phyloP scores from a whole-genome alignment of 148 eudicot species.

The Agrostemma githago region DNA sequence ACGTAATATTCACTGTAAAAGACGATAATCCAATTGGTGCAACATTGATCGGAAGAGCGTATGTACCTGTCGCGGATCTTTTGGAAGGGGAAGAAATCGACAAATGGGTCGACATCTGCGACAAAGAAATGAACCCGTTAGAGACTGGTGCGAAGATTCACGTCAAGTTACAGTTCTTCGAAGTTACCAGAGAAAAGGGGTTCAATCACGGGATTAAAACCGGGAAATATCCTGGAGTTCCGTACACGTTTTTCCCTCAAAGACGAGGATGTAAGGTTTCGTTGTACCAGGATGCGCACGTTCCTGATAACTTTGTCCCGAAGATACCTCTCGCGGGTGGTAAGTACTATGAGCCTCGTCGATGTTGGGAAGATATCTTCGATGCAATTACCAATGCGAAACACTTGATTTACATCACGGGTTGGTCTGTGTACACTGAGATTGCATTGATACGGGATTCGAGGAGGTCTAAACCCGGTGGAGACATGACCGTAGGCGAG shows the following conservation, averaged over 20 bases:
- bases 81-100: slow-evolving; percentile 58
- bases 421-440: slow-evolving; percentile 82
- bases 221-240: slow-evolving; percentile 68
- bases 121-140: slow-evolving; percentile 54
- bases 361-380: slow-evolving; percentile 84
- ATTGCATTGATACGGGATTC: slow-evolving; percentile 57
- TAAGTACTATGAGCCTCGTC: slow-evolving; percentile 55
- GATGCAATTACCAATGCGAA: slow-evolving; percentile 65
- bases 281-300: slow-evolving; percentile 73
- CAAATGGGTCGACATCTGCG: slow-evolving; percentile 62
- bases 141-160: slow-evolving; percentile 50
- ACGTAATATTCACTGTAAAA: slow-evolving; percentile 64
- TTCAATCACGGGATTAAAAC: slow-evolving; percentile 59
- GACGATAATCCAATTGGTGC: slow-evolving; percentile 78
- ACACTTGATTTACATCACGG: slow-evolving; percentile 74
- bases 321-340: slow-evolving; percentile 67
- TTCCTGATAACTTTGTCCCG: slow-evolving; percentile 62
- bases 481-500: slow-evolving; percentile 63
- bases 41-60: slow-evolving; percentile 68
- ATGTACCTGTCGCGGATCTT: slow-evolving; percentile 51
- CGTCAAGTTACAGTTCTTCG: slow-evolving; percentile 60
- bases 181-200: slow-evolving; percentile 41
- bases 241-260: slow-evolving; percentile 61
- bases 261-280: slow-evolving; percentile 62
- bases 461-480: slow-evolving; percentile 57